Evolutionary conservation across 2,329 filamentous ascomycete genomes (phyloP).

Genomic region (Fusarium redolens): DNA sequence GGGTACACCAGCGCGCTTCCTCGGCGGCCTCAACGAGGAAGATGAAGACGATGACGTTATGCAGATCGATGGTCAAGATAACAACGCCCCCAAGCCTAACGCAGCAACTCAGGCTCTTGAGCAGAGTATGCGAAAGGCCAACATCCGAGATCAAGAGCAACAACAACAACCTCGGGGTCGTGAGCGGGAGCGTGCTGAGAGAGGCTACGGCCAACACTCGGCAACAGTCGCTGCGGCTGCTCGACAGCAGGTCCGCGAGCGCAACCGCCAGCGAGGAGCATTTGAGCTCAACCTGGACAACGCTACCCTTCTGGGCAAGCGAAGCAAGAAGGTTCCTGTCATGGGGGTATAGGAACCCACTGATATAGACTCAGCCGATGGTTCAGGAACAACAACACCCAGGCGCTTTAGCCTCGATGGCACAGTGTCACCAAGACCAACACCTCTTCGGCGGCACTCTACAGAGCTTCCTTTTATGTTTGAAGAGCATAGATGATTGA

Average conservation of each 20-base stretch:
- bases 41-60: constrained; percentile 62
- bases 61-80: constrained; percentile 71
- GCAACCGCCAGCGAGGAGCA: constrained; percentile 77
- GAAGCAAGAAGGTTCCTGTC: constrained; percentile 65
- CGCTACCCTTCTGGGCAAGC: constrained; percentile 85
- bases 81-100: constrained; percentile 58
- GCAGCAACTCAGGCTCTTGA: constrained; percentile 76
- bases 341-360: constrained; percentile 51
- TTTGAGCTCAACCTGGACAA: constrained; percentile 95
- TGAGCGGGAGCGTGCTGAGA: constrained; percentile 56
- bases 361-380: constrained; percentile 11
- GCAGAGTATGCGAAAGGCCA: constrained; percentile 86
- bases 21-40: constrained; percentile 77
- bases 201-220: constrained; percentile 90
- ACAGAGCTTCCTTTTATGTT: constrained; percentile 31
- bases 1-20: constrained; percentile 67
- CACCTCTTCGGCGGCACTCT: constrained; percentile 21
- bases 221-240: constrained; percentile 85
- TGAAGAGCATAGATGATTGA: constrained; percentile 23
- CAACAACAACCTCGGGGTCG: constrained; percentile 47
- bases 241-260: constrained; percentile 78
- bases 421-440: constrained; percentile 15
- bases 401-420: constrained; percentile 28
- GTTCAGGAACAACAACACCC: constrained; percentile 2
- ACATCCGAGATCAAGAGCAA: constrained; percentile 67